Evolutionary conservation across 306 rosid genomes (phyloP).

Genomic region (Crotalaria pallida): DNA sequence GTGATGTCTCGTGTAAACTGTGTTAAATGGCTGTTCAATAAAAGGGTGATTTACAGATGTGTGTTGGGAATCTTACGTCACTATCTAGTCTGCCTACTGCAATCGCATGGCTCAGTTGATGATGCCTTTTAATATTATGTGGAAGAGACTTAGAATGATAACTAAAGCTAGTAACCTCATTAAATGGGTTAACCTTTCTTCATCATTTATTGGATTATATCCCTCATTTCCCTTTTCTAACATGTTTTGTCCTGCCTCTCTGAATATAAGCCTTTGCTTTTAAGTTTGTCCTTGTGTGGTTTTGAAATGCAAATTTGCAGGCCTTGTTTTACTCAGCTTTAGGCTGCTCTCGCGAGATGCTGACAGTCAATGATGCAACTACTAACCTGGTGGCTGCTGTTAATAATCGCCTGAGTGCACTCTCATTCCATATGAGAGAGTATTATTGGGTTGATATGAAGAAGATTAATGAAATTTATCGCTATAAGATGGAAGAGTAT

Average conservation of each 20-base stretch:
- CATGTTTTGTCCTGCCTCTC: not conserved
- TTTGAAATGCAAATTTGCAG: conserved; percentile 36
- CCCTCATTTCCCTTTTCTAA: not conserved
- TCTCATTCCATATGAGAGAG: no score
- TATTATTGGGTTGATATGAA: no score
- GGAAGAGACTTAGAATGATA: conserved; percentile 1
- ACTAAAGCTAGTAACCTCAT: not conserved
- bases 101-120: not conserved
- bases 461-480: no score
- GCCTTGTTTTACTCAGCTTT: conserved; percentile 84
- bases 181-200: not conserved
- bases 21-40: not conserved
- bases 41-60: not conserved
- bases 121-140: not conserved
- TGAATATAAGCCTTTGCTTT: conserved; percentile 10
- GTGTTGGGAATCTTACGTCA: not conserved
- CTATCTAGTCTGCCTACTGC: not conserved
- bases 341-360: conserved; percentile 79
- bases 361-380: conserved; percentile 65
- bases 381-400: conserved; percentile 71
- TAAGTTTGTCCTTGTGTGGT: not conserved
- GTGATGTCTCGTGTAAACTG: no score
- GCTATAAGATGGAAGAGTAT: no score
- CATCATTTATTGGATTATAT: not conserved
- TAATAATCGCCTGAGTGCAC: conserved; percentile 82